Evolutionary conservation across 2,329 filamentous ascomycete species (phyloP).

Genomic region (Trichoderma afroharzianum): DNA sequence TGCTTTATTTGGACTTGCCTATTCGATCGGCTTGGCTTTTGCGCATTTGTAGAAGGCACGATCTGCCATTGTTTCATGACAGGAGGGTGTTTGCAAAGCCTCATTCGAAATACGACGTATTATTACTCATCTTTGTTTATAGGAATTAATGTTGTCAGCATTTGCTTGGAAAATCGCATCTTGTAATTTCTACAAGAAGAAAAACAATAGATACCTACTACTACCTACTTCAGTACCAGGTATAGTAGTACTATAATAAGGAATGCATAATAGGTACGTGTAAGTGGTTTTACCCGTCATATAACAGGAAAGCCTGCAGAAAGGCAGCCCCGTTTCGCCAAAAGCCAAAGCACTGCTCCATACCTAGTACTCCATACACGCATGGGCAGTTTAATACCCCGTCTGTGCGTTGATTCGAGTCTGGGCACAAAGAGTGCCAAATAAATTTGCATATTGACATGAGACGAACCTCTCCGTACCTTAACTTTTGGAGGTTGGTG

Average conservation of each 20-base stretch:
- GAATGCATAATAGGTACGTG: too few species aligned
- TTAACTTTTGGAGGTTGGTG: neutral
- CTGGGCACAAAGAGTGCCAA: neutral
- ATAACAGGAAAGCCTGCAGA: neutral
- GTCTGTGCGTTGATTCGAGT: neutral
- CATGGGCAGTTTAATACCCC: neutral
- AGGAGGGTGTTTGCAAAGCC: neutral
- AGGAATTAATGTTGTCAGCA: neutral
- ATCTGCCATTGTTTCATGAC: neutral
- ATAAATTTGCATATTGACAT: neutral
- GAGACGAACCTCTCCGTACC: neutral
- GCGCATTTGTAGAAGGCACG: neutral
- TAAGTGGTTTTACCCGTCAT: neutral
- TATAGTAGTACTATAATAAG: too few species aligned
- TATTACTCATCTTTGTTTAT: neutral
- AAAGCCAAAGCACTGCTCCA: neutral
- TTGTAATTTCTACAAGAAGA: neutral
- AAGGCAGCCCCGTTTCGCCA: neutral
- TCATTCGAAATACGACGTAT: neutral
- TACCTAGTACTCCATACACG: neutral
- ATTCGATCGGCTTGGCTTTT: neutral
- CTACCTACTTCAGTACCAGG: too few species aligned
- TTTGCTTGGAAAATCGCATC: neutral
- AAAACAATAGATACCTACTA: too few species aligned
- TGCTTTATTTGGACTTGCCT: neutral